Percentiles rank a stretch among this genome's conserved stretches.
Evolutionary conservation across 345 rosid species (phyloP).

Genomic region (Gossypium longicalyx): DNA sequence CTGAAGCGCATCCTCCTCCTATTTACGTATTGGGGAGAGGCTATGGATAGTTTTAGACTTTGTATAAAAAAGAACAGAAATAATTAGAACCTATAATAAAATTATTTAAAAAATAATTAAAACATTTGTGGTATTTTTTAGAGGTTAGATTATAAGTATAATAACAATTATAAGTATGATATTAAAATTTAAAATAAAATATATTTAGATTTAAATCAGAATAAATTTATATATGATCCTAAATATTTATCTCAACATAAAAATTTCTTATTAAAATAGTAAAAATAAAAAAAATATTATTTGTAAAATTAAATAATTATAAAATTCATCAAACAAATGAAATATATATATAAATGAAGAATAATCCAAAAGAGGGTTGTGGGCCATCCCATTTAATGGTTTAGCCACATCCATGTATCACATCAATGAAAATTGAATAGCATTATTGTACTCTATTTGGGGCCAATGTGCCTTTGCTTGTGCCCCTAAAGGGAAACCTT

Average conservation of each 20-base stretch:
- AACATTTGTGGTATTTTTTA: too few relatives aligned
- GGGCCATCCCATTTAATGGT: not conserved
- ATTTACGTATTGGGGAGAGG: fast-evolving
- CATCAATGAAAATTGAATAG: slow-evolving; percentile 14
- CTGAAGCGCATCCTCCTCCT: too few relatives aligned
- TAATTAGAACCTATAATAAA: fast-evolving
- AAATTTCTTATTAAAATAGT: not conserved
- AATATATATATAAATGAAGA: not conserved
- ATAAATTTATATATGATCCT: not conserved
- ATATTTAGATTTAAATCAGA: too few relatives aligned
- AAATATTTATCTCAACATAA: not conserved
- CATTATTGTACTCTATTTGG: slow-evolving; percentile 8
- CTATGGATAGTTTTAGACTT: fast-evolving
- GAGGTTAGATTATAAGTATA: too few relatives aligned
- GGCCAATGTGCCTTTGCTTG: not conserved
- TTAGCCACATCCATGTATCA: slow-evolving; percentile 11
- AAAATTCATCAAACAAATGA: not conserved
- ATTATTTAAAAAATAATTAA: too few relatives aligned
- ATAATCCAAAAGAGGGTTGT: not conserved
- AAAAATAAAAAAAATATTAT: not conserved
- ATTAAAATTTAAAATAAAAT: too few relatives aligned
- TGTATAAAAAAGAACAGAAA: too few relatives aligned
- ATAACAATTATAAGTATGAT: too few relatives aligned
- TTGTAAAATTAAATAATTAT: not conserved
- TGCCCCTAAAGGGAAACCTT: not conserved